phyloP scores from a whole-genome alignment of 2,329 filamentous ascomycete genomes.

The Exserohilum turcica region DNA sequence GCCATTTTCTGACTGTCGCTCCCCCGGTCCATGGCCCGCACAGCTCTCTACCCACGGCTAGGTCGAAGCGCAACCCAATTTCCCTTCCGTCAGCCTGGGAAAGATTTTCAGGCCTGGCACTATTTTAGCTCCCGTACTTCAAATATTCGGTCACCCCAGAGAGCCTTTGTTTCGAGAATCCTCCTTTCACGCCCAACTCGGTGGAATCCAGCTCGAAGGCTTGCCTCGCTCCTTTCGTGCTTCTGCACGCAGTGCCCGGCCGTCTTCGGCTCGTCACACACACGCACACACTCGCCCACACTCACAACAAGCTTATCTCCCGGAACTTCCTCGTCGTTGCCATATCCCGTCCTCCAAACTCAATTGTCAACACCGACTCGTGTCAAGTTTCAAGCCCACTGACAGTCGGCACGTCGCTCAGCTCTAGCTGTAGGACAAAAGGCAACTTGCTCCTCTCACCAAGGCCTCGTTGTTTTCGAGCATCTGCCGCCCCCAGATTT shows the following conservation, averaged over 20 bases:
- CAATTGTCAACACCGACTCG: constrained; percentile 18
- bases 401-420: background rate
- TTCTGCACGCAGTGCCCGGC: constrained; percentile 35
- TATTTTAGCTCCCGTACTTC: constrained; percentile 43
- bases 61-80: constrained; percentile 28
- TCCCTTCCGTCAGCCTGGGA: constrained; percentile 31
- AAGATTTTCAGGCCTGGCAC: constrained; percentile 35
- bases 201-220: constrained; percentile 24
- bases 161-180: constrained; percentile 21
- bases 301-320: no score
- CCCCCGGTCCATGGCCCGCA: constrained; percentile 15
- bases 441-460: background rate
- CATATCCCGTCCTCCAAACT: constrained; percentile 13
- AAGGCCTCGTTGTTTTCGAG: background rate
- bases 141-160: constrained; percentile 28
- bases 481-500: constrained; percentile 10
- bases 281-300: background rate
- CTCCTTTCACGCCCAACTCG: constrained; percentile 14
- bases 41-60: constrained; percentile 27
- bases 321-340: constrained; percentile 7
- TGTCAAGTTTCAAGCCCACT: constrained; percentile 4
- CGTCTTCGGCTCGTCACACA: constrained; percentile 27
- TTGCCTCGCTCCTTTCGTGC: constrained; percentile 32
- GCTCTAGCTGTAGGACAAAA: background rate
- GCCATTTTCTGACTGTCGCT: constrained; percentile 16